These are phyloP conservation scores for Remersonia thermophila DNA, from an alignment of 2,329 filamentous ascomycete species.

Conservation along the genomic window DNA sequence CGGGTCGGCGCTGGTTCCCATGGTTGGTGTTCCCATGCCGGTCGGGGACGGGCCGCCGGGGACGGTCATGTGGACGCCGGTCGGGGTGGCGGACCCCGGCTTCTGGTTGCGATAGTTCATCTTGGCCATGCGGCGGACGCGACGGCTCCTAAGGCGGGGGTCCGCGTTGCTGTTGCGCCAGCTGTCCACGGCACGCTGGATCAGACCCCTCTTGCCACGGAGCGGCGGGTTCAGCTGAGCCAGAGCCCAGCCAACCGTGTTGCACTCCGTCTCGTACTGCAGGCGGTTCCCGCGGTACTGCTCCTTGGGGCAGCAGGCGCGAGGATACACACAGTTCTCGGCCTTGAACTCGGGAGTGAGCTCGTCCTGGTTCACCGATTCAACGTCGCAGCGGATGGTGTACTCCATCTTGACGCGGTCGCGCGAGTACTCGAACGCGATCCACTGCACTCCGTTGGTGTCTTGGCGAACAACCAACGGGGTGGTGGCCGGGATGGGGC, in stretches of 20 bases:
- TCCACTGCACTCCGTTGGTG: constrained; percentile 96
- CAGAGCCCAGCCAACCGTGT: constrained; percentile 97
- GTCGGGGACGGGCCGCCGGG: constrained; percentile 41
- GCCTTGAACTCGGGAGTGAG: constrained; percentile 85
- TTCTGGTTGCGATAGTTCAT: constrained; percentile 65
- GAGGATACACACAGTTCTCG: constrained; percentile 95
- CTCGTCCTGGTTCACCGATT: constrained; percentile 85
- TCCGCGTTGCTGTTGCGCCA: constrained; percentile 99
- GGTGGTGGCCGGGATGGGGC: constrained; percentile 92
- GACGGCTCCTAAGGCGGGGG: constrained; percentile 73
- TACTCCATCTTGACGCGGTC: constrained; percentile 99
- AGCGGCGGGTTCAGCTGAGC: constrained; percentile 85
- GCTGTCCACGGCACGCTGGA: constrained; percentile 93
- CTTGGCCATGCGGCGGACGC: constrained; percentile 92
- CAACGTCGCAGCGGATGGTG: constrained; percentile 93
- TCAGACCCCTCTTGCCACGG: constrained; percentile 85
- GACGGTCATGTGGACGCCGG: constrained; percentile 48
- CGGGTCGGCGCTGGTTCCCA: constrained; percentile 45
- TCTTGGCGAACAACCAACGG: constrained; percentile 90
- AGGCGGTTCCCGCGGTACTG: constrained; percentile 92
- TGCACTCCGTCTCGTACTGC: constrained; percentile 97
- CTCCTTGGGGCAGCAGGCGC: constrained; percentile 88
- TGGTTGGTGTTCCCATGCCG: constrained; percentile 50
- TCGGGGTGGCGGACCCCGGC: constrained; percentile 36
- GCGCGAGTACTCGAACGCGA: constrained; percentile 93